phyloP scores from a whole-genome alignment of 805 yeast genomes.

The Monosporozyma yasuniensis region DNA sequence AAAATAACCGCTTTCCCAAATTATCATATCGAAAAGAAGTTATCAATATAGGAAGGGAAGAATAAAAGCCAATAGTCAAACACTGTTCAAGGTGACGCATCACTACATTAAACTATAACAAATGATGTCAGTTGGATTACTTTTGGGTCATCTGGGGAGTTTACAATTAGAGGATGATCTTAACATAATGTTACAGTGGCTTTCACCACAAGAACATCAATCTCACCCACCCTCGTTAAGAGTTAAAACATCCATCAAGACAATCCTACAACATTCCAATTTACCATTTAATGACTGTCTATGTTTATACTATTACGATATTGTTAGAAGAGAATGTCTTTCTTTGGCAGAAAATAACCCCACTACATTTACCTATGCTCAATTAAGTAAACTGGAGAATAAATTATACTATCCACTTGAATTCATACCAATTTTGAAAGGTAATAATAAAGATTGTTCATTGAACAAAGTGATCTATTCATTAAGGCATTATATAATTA shows the following conservation, averaged over 20 bases:
- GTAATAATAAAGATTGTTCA: slow-evolving; percentile 4
- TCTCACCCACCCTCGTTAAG: slow-evolving; percentile 22
- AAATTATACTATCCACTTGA: slow-evolving; percentile 19
- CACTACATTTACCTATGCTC: slow-evolving; percentile 1
- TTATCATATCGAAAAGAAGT: not conserved
- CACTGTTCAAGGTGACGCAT: no score
- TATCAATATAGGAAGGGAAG: not conserved
- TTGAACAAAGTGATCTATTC: slow-evolving; percentile 16
- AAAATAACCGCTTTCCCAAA: not conserved
- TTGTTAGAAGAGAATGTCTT: slow-evolving; percentile 21
- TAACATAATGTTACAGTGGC: slow-evolving; percentile 19
- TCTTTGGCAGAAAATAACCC: not conserved
- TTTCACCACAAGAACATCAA: slow-evolving; percentile 22
- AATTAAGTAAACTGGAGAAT: slow-evolving; percentile 15
- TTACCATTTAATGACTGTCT: not conserved
- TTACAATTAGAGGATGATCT: slow-evolving; percentile 15
- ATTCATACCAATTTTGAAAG: slow-evolving; percentile 9
- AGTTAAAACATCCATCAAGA: slow-evolving; percentile 13
- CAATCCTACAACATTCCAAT: slow-evolving; percentile 3
- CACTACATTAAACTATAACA: not conserved
- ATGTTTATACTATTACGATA: slow-evolving; percentile 15
- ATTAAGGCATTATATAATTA: slow-evolving; percentile 21
- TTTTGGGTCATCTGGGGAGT: not conserved
- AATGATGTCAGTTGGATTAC: not conserved
- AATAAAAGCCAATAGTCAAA: no score